Percentiles rank a stretch among this genome's conserved stretches.
Evolutionary conservation across 2,329 filamentous ascomycete species (phyloP).

Genomic region (Tolypocladium amazonense): DNA sequence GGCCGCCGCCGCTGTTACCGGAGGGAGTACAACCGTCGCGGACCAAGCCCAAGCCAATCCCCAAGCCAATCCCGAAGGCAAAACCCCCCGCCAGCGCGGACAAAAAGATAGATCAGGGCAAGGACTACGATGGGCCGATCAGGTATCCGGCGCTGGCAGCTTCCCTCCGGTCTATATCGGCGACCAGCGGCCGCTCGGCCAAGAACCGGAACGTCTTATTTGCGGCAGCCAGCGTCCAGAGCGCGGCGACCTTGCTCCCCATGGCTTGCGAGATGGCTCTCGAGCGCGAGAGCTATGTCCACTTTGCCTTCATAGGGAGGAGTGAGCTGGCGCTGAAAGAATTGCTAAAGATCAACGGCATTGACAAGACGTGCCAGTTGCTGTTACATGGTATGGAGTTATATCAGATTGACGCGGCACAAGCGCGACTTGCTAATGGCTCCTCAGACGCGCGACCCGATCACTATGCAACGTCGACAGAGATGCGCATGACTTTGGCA

Average conservation of each 20-base stretch:
- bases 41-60: conserved; percentile 1
- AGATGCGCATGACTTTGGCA: conserved; percentile 56
- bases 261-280: conserved; percentile 79
- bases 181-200: conserved; percentile 37
- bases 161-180: conserved; percentile 50
- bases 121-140: conserved; percentile 56
- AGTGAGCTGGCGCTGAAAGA: conserved; percentile 59
- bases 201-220: conserved; percentile 68
- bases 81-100: conserved; percentile 9
- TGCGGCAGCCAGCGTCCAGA: conserved; percentile 62
- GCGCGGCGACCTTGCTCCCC: conserved; percentile 62
- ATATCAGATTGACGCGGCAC: no score
- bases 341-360: conserved; percentile 66
- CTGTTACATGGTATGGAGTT: conserved; percentile 38
- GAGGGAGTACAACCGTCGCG: neutral
- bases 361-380: conserved; percentile 60
- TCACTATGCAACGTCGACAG: conserved; percentile 56
- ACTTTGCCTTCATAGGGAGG: conserved; percentile 70
- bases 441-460: conserved; percentile 64
- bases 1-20: neutral
- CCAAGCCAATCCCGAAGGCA: neutral
- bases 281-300: conserved; percentile 61
- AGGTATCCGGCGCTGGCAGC: conserved; percentile 54
- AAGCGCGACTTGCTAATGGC: conserved; percentile 6
- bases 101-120: conserved; percentile 13